Evolutionary conservation across 306 rosid genomes (phyloP).

Genomic region (Cucumis melo): DNA sequence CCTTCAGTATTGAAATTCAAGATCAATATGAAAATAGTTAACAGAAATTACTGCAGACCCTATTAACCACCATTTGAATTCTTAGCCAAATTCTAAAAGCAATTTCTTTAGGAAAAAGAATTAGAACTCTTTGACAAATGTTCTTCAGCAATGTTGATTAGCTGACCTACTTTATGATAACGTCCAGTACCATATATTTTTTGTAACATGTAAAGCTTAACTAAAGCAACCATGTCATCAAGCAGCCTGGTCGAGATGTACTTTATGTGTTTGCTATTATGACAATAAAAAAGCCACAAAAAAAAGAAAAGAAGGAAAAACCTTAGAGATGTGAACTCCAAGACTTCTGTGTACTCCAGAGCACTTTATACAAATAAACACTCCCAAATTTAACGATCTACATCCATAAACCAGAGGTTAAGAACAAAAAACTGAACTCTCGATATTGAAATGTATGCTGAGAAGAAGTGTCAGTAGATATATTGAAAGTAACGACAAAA

Average conservation of each 20-base stretch:
- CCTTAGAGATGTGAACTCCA: conserved; percentile 94
- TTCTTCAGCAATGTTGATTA: not conserved
- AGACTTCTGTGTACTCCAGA: conserved; percentile 92
- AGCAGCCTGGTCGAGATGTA: not conserved
- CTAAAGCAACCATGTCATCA: not conserved
- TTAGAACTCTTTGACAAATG: not conserved
- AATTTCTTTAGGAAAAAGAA: too few species aligned
- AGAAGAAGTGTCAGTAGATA: not conserved
- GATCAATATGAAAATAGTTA: not conserved
- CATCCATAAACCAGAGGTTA: conserved; percentile 11
- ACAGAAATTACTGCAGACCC: not conserved
- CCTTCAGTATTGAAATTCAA: not conserved
- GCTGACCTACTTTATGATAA: not conserved
- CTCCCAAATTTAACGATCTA: conserved; percentile 79
- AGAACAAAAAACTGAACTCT: not conserved
- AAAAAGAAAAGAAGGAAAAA: conserved; percentile 4
- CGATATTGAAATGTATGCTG: not conserved
- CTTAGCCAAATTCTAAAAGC: not conserved
- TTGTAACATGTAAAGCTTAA: not conserved
- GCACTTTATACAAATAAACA: conserved; percentile 84
- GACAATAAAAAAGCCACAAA: not conserved
- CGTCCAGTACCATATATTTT: not conserved
- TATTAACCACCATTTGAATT: not conserved
- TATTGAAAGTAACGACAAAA: too few species aligned
- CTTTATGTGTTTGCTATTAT: not conserved